Percentiles rank a stretch among this genome's conserved stretches.
Evolutionary conservation across 2,329 filamentous ascomycete genomes (phyloP).

Genomic region (Elsinoe arachidis): DNA sequence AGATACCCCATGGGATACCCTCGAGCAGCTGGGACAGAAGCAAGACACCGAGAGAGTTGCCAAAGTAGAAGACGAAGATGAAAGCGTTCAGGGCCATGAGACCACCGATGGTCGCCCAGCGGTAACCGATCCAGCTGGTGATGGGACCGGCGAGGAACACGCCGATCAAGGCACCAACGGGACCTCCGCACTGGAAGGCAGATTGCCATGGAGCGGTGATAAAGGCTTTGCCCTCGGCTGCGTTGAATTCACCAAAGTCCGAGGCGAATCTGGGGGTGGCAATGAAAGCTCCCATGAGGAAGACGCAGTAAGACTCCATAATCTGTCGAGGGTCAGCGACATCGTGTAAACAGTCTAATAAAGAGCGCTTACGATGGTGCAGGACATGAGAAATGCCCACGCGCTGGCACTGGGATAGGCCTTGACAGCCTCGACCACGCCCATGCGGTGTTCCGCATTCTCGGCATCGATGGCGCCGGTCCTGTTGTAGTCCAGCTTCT

Average conservation of each 20-base stretch:
- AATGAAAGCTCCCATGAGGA: conserved; percentile 52
- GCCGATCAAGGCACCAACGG: conserved; percentile 51
- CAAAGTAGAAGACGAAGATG: conserved; percentile 54
- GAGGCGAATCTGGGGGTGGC: conserved; percentile 41
- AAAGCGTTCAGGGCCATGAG: conserved; percentile 51
- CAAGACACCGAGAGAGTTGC: conserved; percentile 37
- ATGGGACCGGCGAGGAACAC: conserved; percentile 52
- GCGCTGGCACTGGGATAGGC: conserved; percentile 45
- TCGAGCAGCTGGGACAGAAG: conserved; percentile 51
- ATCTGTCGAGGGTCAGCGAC: conserved; percentile 26
- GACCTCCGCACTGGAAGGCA: conserved; percentile 49
- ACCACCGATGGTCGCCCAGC: conserved; percentile 47
- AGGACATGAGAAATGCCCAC: conserved; percentile 50
- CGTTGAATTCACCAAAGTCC: conserved; percentile 36
- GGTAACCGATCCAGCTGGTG: conserved; percentile 51
- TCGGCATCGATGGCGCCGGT: conserved; percentile 50
- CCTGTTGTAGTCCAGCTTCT: conserved; percentile 32
- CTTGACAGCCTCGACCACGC: conserved; percentile 41
- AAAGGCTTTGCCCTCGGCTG: conserved; percentile 22
- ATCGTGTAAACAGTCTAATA: background rate
- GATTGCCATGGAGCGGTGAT: conserved; percentile 51
- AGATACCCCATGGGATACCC: conserved; percentile 57
- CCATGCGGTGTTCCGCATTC: conserved; percentile 44
- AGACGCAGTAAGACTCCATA: conserved; percentile 57
- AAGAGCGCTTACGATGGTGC: conserved; percentile 35